Evolutionary conservation across 2,329 filamentous ascomycete genomes (phyloP), one percentile per base, ranked within the genome.

Genomic region (Phyllosticta ampelicida): DNA sequence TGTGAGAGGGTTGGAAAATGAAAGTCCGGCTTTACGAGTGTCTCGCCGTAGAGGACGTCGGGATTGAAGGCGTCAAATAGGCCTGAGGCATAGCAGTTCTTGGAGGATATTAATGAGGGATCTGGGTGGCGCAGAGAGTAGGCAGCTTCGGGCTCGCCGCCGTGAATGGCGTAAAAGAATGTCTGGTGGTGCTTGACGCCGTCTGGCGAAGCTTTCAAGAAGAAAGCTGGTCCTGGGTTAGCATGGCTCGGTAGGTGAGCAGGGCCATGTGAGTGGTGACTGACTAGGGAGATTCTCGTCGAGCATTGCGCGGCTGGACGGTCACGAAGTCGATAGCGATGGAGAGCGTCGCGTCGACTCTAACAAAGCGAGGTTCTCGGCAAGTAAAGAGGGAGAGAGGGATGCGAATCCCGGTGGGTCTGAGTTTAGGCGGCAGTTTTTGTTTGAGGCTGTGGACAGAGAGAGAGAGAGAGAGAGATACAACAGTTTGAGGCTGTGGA

Each of bases 281-380:
- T 62, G 65, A 81, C 80, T 90, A 58, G 91, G 91, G n/a, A 96
- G 83, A 72, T 91, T 95, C 71, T 95, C 89, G 84, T 96, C 90
- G 66, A 95, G 81, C 90, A 96, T 96, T 59, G 50, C 21, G 62
- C 11, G 20, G 13, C 9, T 29, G 13, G 20, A 48, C 28, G 48
- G 54, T 30, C 16, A 36, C 36, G 11, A 18, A 48, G 54, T 36
- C 54, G 44, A 56, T 30, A 50, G 13, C 28, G 54, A 36, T 19
- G 54, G 36, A 26, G 30, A 9, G 18, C 19, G 49, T 13, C 19
- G 49, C 49, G 49, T 16, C 36, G 36, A 44, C 36, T 13, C 36
- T n/a, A n/a, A 16, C 36, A 44, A 44, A 36, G 8, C n/a, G 36
- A 44, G 36, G 13, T 44, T 16, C 4, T n/a, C 36, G 13, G 36